phyloP scores from a whole-genome alignment of 1,139 yeast species.

The Blastobotrys capitulatus region DNA sequence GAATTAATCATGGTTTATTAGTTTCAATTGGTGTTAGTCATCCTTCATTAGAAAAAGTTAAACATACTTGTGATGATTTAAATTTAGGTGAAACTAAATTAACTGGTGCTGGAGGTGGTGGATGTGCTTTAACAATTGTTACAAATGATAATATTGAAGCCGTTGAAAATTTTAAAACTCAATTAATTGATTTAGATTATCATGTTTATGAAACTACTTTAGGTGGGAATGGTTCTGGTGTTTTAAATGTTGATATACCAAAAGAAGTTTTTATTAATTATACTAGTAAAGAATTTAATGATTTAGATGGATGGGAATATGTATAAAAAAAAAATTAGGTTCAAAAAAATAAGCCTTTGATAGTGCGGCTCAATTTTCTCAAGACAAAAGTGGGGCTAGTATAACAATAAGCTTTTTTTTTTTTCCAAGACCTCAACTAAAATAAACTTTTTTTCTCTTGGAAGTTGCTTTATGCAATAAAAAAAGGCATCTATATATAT shows the following conservation, averaged over 20 bases:
- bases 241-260: background rate
- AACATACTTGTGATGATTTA: conserved; percentile 53
- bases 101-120: conserved; percentile 99
- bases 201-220: conserved; percentile 76
- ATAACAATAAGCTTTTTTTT: too few species aligned
- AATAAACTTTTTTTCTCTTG: too few species aligned
- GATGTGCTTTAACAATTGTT: conserved; percentile 88
- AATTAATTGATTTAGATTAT: conserved; percentile 37
- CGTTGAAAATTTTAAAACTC: conserved; percentile 33
- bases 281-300: too few species aligned
- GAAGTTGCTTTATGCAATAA: too few species aligned
- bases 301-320: too few species aligned
- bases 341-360: too few species aligned
- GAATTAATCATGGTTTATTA: conserved; percentile 82
- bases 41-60: conserved; percentile 73
- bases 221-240: conserved; percentile 87
- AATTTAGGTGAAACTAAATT: conserved; percentile 82
- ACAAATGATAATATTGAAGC: conserved; percentile 45
- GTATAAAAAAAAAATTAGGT: too few species aligned
- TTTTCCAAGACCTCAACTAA: too few species aligned
- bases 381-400: too few species aligned
- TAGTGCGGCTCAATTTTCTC: too few species aligned
- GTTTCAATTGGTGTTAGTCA: conserved; percentile 90
- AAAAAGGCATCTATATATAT: too few species aligned
- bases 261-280: background rate